Conservation (phyloP, 106 monocot genomes). For the Alisma plantagoaquatica region DNA sequence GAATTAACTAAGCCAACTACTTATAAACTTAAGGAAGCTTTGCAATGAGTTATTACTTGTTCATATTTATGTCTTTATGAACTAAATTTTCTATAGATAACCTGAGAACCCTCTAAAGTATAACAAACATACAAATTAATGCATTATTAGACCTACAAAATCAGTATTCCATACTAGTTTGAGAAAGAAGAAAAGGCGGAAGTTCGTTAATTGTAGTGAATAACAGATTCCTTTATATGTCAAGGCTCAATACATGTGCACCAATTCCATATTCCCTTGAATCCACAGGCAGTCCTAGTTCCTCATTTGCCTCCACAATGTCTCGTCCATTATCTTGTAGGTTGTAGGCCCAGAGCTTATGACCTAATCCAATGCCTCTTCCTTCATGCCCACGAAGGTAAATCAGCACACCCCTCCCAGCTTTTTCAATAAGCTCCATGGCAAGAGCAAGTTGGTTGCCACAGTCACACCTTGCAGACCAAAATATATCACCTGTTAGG, state of each 20-base stretch:
- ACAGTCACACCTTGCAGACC: conserved; percentile 81
- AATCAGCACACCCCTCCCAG: conserved; percentile 80
- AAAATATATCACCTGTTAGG: conserved; percentile 57
- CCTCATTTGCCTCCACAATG: conserved; percentile 94
- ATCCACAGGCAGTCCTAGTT: conserved; percentile 83
- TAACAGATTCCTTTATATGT: no score
- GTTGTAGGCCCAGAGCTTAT: conserved; percentile 94
- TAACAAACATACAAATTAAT: no score
- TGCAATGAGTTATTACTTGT: no score
- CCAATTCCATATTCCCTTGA: conserved; percentile 97
- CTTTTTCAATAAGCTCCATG: conserved; percentile 80
- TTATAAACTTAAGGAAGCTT: no score
- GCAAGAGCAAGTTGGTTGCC: conserved; percentile 75
- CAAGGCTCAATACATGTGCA: conserved; percentile 97
- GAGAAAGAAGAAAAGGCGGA: no score
- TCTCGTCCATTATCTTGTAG: conserved; percentile 90
- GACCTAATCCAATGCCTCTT: conserved; percentile 94
- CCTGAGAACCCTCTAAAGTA: no score
- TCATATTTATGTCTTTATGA: no score
- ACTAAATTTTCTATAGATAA: no score
- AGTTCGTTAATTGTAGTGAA: no score
- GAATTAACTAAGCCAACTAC: no score
- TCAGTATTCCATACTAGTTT: no score
- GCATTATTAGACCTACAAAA: no score
- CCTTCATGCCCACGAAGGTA: conserved; percentile 97